Evolutionary conservation across 2,329 filamentous ascomycete genomes (phyloP), one percentile per base, ranked within the genome.

Genomic region (Aspergillus latus): DNA sequence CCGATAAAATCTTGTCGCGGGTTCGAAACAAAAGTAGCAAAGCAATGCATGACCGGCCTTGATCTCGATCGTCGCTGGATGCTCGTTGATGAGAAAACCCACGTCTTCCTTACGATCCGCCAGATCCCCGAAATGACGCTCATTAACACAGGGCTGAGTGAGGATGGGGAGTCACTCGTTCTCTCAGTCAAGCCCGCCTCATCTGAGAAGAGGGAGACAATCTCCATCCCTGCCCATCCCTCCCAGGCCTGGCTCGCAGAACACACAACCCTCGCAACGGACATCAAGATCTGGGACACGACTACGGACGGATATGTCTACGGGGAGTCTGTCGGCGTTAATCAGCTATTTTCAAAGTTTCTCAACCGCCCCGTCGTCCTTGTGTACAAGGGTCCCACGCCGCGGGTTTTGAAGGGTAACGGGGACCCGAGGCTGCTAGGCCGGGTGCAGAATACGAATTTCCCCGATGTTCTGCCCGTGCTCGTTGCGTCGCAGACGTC

Each of bases 1-100:
- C 85, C 85, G 10, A 83, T 88, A 64, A 88, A 88, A 66, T 87
- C 84, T 58, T 88, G 85, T 63, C 83, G 85, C 45, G 85, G 85
- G 8, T 76, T 88, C 62, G 75, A 80, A 40, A 73, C 87, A 8
- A 68, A 78, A 13, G 78, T 75, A 2, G 78, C 82, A 1, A 75
- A 72, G 4, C 74, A 88, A 1, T 74, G 80, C 34, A 78, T 77
- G 45, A 80, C 82, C 3, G 85, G 85, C 0, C 76, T 88, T 9
- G 82, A 84, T 44, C 74, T 87, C 10, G 85, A 88, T 66, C 76
- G 85, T 5, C 80, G 83, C 60, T 88, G 85, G 84, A 88, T 88
- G 85, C 84, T 87, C 69, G 77, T 86, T 47, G 78, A 82, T 34
- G 76, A 78, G 1, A 72, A 78, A 13, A 76, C 74, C 4, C 72